Conservation (phyloP, 1,284 basidiomycete genomes). For the Wolfiporia cocos region DNA sequence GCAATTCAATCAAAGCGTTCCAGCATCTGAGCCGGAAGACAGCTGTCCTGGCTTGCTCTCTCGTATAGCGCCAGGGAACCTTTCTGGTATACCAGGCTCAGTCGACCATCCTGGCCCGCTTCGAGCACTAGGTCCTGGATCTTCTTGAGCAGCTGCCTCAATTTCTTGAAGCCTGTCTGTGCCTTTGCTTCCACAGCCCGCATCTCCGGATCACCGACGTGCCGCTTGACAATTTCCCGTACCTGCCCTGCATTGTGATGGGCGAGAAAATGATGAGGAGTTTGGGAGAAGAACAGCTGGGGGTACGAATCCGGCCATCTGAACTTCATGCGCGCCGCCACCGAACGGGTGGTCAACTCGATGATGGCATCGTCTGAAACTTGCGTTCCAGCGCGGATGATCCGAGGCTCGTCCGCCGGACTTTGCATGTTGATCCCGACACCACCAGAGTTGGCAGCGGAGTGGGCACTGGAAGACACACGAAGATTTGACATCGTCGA, state of each 20-base stretch:
- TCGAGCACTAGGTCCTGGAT: conserved; percentile 36
- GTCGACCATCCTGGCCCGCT: conserved; percentile 34
- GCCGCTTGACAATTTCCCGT: conserved; percentile 30
- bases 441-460: no score
- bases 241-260: conserved; percentile 42
- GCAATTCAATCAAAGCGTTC: conserved; percentile 32
- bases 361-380: conserved; percentile 38
- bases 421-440: no score
- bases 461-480: not conserved
- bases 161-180: conserved; percentile 31
- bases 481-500: not conserved
- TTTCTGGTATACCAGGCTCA: conserved; percentile 40
- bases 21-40: conserved; percentile 36
- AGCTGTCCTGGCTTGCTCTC: conserved; percentile 30
- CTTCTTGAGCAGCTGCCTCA: conserved; percentile 31
- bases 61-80: conserved; percentile 38
- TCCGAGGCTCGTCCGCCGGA: not conserved
- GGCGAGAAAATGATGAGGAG: conserved; percentile 41
- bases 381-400: conserved; percentile 32
- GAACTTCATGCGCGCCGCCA: conserved; percentile 33
- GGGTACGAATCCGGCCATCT: conserved; percentile 42
- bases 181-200: conserved; percentile 21
- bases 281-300: conserved; percentile 52
- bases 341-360: conserved; percentile 28
- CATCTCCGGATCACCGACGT: conserved; percentile 29